Evolutionary conservation across 2,329 filamentous ascomycete species (phyloP).

Genomic region (Diaporthe vaccinii): DNA sequence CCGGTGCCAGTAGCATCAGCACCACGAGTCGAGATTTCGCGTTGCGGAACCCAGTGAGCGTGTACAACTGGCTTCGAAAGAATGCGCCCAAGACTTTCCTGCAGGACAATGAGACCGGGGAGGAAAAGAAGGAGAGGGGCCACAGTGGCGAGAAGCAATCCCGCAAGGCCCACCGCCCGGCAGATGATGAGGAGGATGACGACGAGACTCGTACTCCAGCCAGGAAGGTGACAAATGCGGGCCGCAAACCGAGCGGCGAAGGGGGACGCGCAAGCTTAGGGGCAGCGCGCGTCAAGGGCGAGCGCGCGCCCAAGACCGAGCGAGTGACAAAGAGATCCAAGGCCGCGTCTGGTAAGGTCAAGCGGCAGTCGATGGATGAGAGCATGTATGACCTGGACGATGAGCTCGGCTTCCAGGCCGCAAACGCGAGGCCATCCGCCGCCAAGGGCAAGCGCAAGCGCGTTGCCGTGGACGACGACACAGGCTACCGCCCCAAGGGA

Average conservation of each 20-base stretch:
- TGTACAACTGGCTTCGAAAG: conserved; percentile 94
- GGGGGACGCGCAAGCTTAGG: conserved; percentile 44
- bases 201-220: conserved; percentile 50
- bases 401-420: conserved; percentile 43
- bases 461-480: conserved; percentile 64
- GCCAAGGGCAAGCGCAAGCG: conserved; percentile 68
- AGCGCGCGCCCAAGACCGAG: conserved; percentile 41
- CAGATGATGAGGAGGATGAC: conserved; percentile 57
- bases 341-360: conserved; percentile 36
- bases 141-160: conserved; percentile 47
- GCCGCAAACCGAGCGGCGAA: conserved; percentile 50
- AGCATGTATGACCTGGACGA: conserved; percentile 39
- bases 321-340: conserved; percentile 40
- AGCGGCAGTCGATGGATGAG: conserved; percentile 41
- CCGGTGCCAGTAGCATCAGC: conserved; percentile 55
- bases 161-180: conserved; percentile 38
- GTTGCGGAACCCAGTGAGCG: conserved; percentile 86
- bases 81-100: conserved; percentile 88
- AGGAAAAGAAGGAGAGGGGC: conserved; percentile 45
- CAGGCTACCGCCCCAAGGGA: conserved; percentile 71
- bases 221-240: conserved; percentile 46
- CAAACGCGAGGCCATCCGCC: conserved; percentile 39
- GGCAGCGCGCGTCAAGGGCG: conserved; percentile 43
- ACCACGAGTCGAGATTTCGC: conserved; percentile 61
- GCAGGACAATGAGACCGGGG: conserved; percentile 74